Conservation (phyloP, 768 basidiomycete genomes). For the Russula earlei region DNA sequence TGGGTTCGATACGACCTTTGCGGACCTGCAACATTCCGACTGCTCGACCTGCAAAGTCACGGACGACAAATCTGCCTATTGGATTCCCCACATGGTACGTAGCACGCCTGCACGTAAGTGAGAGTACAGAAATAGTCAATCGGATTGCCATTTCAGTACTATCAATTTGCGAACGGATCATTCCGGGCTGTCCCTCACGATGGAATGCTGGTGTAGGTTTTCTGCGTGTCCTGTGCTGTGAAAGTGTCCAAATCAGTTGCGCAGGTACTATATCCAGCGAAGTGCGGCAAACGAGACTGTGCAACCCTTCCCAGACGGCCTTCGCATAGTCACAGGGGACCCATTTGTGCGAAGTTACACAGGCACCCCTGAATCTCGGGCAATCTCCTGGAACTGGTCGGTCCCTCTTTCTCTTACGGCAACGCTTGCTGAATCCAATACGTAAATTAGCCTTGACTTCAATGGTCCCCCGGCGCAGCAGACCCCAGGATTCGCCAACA, state of each 20-base stretch:
- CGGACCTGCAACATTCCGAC: slow-evolving; percentile 5
- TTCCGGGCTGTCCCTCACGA: slow-evolving; percentile 10
- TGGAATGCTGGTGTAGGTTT: slow-evolving; percentile 17
- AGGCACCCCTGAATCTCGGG: slow-evolving; percentile 8
- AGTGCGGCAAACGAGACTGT: neutral
- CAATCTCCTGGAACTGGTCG: slow-evolving; percentile 24
- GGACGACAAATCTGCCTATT: slow-evolving; percentile 18
- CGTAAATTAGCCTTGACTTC: neutral
- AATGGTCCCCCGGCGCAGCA: neutral
- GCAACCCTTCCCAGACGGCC: slow-evolving; percentile 20
- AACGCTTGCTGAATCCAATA: neutral
- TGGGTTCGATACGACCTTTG: slow-evolving; percentile 5
- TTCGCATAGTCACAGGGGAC: slow-evolving; percentile 24
- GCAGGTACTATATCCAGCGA: slow-evolving; percentile 17
- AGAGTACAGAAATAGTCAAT: neutral
- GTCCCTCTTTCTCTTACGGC: slow-evolving; percentile 7
- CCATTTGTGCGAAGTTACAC: slow-evolving; percentile 23
- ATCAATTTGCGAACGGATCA: slow-evolving; percentile 3
- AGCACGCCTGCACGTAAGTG: neutral
- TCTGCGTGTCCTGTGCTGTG: neutral
- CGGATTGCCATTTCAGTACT: slow-evolving; percentile 11
- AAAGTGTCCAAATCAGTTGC: neutral
- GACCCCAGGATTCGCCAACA: slow-evolving; percentile 17
- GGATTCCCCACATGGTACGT: slow-evolving; percentile 14
- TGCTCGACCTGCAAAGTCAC: slow-evolving; percentile 17